Percentiles rank a stretch among this genome's conserved stretches.
Evolutionary conservation across 495 filamentous ascomycete genomes (phyloP).

Genomic region (Glonium stellatum): DNA sequence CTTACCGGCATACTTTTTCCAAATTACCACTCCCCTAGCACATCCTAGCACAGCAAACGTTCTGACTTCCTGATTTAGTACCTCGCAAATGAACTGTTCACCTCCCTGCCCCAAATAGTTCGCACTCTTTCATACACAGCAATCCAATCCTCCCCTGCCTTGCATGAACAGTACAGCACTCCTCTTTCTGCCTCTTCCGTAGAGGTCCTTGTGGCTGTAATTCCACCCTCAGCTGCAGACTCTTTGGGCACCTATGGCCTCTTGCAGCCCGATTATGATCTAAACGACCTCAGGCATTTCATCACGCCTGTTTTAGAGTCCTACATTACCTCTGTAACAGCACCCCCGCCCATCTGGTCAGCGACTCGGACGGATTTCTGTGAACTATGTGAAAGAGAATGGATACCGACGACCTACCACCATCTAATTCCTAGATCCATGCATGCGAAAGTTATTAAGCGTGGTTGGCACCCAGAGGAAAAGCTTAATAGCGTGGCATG

Average conservation of each 20-base stretch:
- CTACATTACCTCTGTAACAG: constrained; percentile 49
- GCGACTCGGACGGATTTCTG: constrained; percentile 54
- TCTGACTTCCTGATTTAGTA: constrained; percentile 44
- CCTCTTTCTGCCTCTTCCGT: constrained; percentile 43
- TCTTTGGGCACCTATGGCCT: constrained; percentile 58
- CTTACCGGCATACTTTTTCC: not conserved
- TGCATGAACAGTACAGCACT: constrained; percentile 46
- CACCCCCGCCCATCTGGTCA: constrained; percentile 54
- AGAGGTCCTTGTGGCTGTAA: constrained; percentile 37
- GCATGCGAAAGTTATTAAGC: constrained; percentile 71
- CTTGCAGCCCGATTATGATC: constrained; percentile 40
- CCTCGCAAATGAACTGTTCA: constrained; percentile 62
- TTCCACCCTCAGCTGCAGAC: constrained; percentile 50
- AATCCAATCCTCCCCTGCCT: constrained; percentile 42
- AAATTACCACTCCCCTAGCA: not conserved
- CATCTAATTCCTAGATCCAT: constrained; percentile 72
- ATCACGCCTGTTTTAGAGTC: constrained; percentile 53
- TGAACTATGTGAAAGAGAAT: constrained; percentile 74
- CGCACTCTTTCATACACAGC: constrained; percentile 54
- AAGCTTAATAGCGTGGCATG: constrained; percentile 76
- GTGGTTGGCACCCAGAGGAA: constrained; percentile 74
- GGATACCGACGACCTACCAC: constrained; percentile 74
- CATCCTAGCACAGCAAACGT: not conserved
- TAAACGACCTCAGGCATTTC: constrained; percentile 42
- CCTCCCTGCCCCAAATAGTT: constrained; percentile 51